Evolutionary conservation across 257 asterid genomes (phyloP), one percentile per base, ranked within the genome.

Genomic region (Buddleja alternifolia): DNA sequence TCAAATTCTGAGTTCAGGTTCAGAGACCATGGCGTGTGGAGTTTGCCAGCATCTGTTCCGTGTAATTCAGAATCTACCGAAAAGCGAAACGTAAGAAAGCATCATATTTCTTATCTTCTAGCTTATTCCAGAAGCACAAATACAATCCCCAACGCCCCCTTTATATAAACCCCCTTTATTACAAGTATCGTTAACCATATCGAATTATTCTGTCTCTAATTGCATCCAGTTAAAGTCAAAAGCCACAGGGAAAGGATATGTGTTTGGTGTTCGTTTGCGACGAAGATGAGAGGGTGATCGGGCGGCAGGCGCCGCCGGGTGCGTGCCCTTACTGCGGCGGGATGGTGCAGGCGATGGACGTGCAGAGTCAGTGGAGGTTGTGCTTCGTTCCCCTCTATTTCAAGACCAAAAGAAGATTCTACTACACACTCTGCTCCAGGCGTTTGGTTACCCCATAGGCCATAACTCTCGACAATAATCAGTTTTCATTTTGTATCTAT

Each of bases 281-380:
- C 69, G 91, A 88, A 73, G 96, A 90, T 10, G 93, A 90, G 87
- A 75, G 82, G 79, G 96, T 86, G 65, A 37, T 82, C 66, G 93
- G 89, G 7, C 69, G 97, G 75, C 93, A 86, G 71, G 71, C 76
- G 57, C 96, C 98, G 19, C 83, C 88, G 15, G 98, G 98, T 3
- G 82, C 90, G 14, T 89, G 98, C 39, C 98, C 97, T 0, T 90
- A 88, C 71, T 90, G 98, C 61, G 98, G 97, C 15, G 95, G 97
- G 4, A 66, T 80, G 90, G 82, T 92, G 72, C 97, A 92, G 79
- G 97, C 97, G 72, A 44, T 84, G 88, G 97, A 92, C 61, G 87
- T 82, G 17, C 90, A 90, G 85, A 92, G 90, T 61, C 76, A 85
- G 29, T 92, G 95, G 96, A 79, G 95, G 19, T 67, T 90, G 21